Base-by-base conservation (phyloP, 164 flowering plant genomes). In the Tinospora cordifolia region DNA sequence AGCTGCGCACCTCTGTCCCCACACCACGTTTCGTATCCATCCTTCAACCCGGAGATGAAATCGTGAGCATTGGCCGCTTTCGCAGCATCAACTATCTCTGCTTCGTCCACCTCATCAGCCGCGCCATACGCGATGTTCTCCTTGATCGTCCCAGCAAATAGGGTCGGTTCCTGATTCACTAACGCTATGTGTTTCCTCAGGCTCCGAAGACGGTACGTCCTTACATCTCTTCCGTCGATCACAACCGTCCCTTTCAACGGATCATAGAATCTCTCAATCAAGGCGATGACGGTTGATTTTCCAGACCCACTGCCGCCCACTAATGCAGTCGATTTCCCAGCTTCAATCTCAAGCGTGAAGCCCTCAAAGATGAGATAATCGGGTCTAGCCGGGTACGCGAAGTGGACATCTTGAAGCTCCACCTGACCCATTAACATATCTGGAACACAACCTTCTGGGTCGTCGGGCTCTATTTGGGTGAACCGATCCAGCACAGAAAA, bases 241-340 rank as follows among this genome's bases (percentile, higher is more conserved):
- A 75, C 79, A 19, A 89, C 83, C 0, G 38, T 22, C 0, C 94
- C 94, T 34, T 39, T 68, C 0, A 79, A 8, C 0, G 90, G 88
- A 49, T 89, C 94, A 34, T 89, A 89, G 59, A 30, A 89, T 63
- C 91, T 67, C 60, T 87, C 84, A 21, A 89, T 84, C 38, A 89
- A 36, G 3, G 87, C 83, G 3, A 89, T 84, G 70, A 87, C 78
- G 0, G 92, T 89, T 14, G 94, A 89, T 66, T 89, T 89, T 0
- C 94, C 94, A 0, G 89, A 87, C 63, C 94, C 90, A 70, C 94
- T 89, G 68, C 75, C 81, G 0, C 94, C 94, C 0, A 89, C 91
- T 26, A 89, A 69, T 7, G 90, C 94, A 6, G 89, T 89, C 44
- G 90, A 86, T 69, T 82, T 86, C 22, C 90, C 89, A 0, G 85